phyloP scores from a whole-genome alignment of 352 stramenopile species.

The Elongisporangium anandrum region DNA sequence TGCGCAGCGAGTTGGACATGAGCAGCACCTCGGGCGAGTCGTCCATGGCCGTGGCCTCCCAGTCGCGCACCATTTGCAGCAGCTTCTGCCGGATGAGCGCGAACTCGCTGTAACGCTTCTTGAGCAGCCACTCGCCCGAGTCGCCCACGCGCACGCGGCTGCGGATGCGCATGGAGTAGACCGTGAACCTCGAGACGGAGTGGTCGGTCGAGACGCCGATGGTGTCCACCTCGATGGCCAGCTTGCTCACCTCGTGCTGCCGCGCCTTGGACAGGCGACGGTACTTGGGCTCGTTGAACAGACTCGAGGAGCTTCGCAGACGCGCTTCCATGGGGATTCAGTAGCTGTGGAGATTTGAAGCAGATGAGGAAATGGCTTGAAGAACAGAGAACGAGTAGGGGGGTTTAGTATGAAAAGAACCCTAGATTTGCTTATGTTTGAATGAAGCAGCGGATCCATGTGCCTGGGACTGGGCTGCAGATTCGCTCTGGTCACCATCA shows the following conservation, averaged over 20 bases:
- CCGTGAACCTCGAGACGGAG: constrained; percentile 25
- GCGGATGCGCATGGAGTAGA: constrained; percentile 55
- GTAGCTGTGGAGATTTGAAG: too few species aligned
- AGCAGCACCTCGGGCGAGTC: constrained; percentile 8
- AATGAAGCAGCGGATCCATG: too few species aligned
- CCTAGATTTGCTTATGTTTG: too few species aligned
- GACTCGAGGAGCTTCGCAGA: constrained; percentile 15
- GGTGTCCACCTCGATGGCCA: constrained; percentile 36
- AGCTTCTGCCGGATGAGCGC: constrained; percentile 13
- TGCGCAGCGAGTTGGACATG: constrained; percentile 5
- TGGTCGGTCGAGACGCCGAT: constrained; percentile 14
- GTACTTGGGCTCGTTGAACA: constrained; percentile 33
- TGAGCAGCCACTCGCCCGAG: constrained; percentile 18
- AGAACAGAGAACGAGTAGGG: too few species aligned
- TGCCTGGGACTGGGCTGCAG: too few species aligned
- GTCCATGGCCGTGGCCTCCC: constrained; percentile 13
- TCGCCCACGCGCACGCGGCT: constrained; percentile 16
- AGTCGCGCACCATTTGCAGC: constrained; percentile 7
- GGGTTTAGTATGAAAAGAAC: too few species aligned
- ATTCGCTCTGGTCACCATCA: too few species aligned
- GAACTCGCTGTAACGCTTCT: constrained; percentile 25
- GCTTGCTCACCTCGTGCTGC: constrained; percentile 38
- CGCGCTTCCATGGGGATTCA: constrained; percentile 14
- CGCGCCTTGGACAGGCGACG: constrained; percentile 56
- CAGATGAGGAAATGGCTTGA: too few species aligned